Evolutionary conservation across 345 rosid species (phyloP).

Genomic region (Aegle marmelos): DNA sequence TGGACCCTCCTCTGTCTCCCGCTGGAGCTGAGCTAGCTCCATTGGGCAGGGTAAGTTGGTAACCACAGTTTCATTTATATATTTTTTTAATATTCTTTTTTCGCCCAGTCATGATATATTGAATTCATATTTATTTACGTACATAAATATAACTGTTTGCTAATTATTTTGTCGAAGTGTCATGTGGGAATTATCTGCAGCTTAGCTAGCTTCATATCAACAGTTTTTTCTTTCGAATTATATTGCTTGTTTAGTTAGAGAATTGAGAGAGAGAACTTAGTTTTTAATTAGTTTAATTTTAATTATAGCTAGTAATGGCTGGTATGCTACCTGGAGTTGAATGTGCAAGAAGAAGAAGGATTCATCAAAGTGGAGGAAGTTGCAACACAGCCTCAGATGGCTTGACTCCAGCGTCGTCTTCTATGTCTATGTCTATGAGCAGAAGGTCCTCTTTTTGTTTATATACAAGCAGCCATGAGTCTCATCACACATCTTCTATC

Average conservation of each 20-base stretch:
- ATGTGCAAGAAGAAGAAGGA: conserved; percentile 69
- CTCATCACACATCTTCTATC: conserved; percentile 23
- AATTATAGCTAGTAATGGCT: conserved; percentile 38
- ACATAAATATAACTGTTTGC: neutral
- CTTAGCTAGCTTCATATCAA: neutral
- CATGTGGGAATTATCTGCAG: neutral
- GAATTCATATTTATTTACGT: neutral
- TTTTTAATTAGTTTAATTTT: neutral
- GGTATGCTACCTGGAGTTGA: conserved; percentile 92
- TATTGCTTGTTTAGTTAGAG: too few relatives aligned
- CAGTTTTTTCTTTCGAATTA: too few relatives aligned
- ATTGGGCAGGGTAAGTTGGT: neutral
- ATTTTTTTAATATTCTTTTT: too few relatives aligned
- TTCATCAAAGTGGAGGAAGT: conserved; percentile 47
- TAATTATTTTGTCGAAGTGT: neutral
- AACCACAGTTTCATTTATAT: neutral
- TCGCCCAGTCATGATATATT: too few relatives aligned
- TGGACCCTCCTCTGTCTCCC: conserved; percentile 17
- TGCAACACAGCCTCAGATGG: conserved; percentile 26
- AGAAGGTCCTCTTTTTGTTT: conserved; percentile 63
- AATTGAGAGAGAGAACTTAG: neutral
- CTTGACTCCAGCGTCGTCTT: conserved; percentile 1
- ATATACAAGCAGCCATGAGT: conserved; percentile 48
- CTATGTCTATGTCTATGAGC: conserved; percentile 18
- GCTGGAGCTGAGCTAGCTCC: neutral